phyloP scores from a whole-genome alignment of 163 green algal genomes.

The Coccomyxa subellipsoidea region DNA sequence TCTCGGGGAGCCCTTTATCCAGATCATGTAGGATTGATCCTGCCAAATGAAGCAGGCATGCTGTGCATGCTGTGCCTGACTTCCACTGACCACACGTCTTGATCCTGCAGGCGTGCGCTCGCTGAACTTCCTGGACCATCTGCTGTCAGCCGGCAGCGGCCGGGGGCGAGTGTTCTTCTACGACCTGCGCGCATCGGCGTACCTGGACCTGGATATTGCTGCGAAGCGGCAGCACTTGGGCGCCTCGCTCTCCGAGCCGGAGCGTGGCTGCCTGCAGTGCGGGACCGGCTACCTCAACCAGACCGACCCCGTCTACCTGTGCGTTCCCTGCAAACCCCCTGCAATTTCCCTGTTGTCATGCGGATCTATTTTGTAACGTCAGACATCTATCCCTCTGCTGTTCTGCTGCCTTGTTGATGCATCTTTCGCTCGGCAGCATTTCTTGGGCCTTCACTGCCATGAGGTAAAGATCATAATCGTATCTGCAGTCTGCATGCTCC shows the following conservation, averaged over 20 bases:
- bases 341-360: not conserved
- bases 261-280: slow-evolving; percentile 28
- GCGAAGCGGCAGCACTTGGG: not conserved
- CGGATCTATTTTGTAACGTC: no score
- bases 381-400: no score
- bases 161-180: slow-evolving; percentile 42
- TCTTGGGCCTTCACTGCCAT: no score
- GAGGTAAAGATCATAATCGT: no score
- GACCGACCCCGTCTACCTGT: slow-evolving; percentile 15
- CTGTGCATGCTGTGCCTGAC: no score
- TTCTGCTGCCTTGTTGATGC: no score
- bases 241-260: not conserved
- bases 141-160: slow-evolving; percentile 48
- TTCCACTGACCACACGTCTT: not conserved
- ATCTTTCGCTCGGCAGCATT: no score
- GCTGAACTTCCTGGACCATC: slow-evolving; percentile 35
- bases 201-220: not conserved
- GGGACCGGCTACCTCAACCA: slow-evolving; percentile 31
- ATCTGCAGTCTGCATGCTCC: no score
- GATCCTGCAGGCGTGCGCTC: slow-evolving; percentile 38
- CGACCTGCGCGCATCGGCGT: slow-evolving; percentile 33
- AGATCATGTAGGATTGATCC: no score
- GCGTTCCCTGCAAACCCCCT: not conserved
- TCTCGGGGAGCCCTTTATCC: no score
- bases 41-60: no score